Conservation (phyloP, 805 yeast species). For the Hanseniaspora meyeri region DNA sequence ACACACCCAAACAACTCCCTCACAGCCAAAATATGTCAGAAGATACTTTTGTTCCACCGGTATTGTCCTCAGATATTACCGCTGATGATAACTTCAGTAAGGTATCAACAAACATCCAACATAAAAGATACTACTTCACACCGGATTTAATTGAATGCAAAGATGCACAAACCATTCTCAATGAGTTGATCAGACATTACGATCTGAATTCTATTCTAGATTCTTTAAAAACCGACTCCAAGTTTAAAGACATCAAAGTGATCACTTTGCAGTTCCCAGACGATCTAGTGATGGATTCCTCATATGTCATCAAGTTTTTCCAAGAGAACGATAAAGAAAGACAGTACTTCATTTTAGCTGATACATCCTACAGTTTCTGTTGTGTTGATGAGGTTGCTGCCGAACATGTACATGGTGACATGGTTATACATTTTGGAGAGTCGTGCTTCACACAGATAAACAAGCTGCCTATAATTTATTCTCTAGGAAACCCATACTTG, state of each 20-base stretch:
- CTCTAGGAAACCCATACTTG: constrained; percentile 57
- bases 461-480: constrained; percentile 61
- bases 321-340: constrained; percentile 19
- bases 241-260: constrained; percentile 29
- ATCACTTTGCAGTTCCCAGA: constrained; percentile 91
- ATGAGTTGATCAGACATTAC: constrained; percentile 40
- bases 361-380: constrained; percentile 89
- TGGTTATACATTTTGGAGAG: constrained; percentile 87
- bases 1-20: not conserved
- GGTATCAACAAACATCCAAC: constrained; percentile 11
- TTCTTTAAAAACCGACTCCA: constrained; percentile 24
- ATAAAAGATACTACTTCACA: constrained; percentile 8
- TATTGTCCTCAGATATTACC: constrained; percentile 61
- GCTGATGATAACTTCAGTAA: constrained; percentile 32
- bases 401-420: constrained; percentile 74
- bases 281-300: constrained; percentile 59
- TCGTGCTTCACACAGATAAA: constrained; percentile 78
- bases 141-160: constrained; percentile 20
- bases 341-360: constrained; percentile 75
- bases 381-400: constrained; percentile 97
- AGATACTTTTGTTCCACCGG: constrained; percentile 41
- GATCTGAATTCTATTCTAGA: constrained; percentile 37
- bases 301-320: constrained; percentile 45
- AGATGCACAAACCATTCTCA: constrained; percentile 23
- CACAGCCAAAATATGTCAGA: constrained; percentile 3